Evolutionary conservation across 2,329 filamentous ascomycete species (phyloP).

Genomic region (Scedosporium apiospermum): DNA sequence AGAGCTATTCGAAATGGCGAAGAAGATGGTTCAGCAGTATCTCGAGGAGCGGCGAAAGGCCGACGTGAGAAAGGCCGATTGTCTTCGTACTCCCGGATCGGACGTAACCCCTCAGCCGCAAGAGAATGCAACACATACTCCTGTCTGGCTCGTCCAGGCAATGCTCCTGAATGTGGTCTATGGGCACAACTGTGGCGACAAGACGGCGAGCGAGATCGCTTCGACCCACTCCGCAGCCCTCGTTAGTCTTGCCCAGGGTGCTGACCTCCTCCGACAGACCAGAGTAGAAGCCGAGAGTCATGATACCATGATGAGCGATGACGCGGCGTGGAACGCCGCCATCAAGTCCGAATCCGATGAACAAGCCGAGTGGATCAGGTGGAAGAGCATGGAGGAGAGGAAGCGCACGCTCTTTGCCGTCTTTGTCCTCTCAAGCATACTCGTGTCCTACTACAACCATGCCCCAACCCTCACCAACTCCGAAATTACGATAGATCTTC

Average conservation of each 20-base stretch:
- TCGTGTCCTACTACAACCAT: conserved; percentile 90
- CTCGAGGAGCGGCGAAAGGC: conserved; percentile 84
- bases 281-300: conserved; percentile 27
- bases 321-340: conserved; percentile 34
- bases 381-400: conserved; percentile 82
- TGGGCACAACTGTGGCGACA: conserved; percentile 88
- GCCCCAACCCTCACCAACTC: conserved; percentile 87
- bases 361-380: conserved; percentile 73
- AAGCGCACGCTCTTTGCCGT: conserved; percentile 89
- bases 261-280: conserved; percentile 30
- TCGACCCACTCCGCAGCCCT: conserved; percentile 86
- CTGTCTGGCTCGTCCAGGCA: conserved; percentile 90
- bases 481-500: conserved; percentile 79
- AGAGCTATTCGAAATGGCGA: conserved; percentile 83
- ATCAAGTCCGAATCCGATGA: conserved; percentile 40
- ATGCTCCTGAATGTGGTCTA: conserved; percentile 97
- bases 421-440: conserved; percentile 81
- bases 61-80: conserved; percentile 60
- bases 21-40: conserved; percentile 90
- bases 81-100: conserved; percentile 33
- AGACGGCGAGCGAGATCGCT: conserved; percentile 81
- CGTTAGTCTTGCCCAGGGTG: conserved; percentile 61
- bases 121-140: conserved; percentile 45
- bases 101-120: conserved; percentile 1
- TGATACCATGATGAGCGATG: conserved; percentile 50